Evolutionary conservation across 768 basidiomycete genomes (phyloP).

Genomic region (Grammothele lineata): DNA sequence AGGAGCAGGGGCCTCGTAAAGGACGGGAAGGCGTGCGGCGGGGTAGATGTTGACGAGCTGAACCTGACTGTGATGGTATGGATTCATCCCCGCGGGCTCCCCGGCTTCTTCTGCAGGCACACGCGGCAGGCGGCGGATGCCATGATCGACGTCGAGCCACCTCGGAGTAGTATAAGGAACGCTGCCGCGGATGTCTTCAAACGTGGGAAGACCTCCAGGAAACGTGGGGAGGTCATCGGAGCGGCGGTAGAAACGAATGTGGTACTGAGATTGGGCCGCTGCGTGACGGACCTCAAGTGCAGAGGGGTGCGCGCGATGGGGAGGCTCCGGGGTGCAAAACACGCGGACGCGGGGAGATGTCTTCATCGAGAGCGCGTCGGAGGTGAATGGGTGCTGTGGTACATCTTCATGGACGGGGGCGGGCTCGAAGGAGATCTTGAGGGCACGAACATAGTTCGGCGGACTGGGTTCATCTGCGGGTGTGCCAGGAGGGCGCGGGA

Average conservation of each 20-base stretch:
- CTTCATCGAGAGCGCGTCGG: background rate
- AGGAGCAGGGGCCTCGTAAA: constrained; percentile 5
- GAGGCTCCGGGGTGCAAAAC: background rate
- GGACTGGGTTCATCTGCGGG: constrained; percentile 1
- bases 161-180: background rate
- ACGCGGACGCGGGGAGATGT: background rate
- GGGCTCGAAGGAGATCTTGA: constrained; percentile 14
- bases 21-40: constrained; percentile 16
- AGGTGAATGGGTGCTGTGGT: background rate
- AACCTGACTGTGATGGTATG: constrained; percentile 4
- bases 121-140: constrained; percentile 13
- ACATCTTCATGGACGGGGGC: background rate
- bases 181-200: constrained; percentile 13
- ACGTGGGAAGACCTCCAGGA: no score
- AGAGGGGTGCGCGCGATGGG: background rate
- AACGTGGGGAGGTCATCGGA: constrained; percentile 9
- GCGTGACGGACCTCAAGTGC: background rate
- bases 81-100: background rate
- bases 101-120: no score
- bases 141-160: constrained; percentile 11
- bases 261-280: background rate
- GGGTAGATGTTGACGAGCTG: constrained; percentile 12
- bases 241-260: constrained; percentile 12
- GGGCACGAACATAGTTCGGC: constrained; percentile 4
- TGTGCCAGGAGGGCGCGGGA: background rate